Evolutionary conservation across 2,329 filamentous ascomycete species (phyloP).

Genomic region (Fonsecaea erecta): DNA sequence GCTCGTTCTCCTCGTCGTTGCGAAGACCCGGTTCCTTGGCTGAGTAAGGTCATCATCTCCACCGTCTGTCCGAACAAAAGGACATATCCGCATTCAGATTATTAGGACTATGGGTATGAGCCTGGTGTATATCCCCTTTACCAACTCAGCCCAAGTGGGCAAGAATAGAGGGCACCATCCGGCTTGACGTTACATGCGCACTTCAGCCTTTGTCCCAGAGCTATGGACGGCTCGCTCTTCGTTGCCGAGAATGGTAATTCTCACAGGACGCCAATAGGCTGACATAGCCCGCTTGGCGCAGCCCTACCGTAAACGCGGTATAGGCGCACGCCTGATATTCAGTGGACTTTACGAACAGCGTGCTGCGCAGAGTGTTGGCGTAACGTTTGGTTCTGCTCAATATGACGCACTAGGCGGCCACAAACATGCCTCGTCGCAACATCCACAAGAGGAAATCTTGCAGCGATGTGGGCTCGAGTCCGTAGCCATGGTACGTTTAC

Average conservation of each 20-base stretch:
- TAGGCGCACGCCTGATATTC: neutral
- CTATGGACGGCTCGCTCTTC: neutral
- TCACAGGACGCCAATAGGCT: slow-evolving; percentile 13
- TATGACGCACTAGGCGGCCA: neutral
- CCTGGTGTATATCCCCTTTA: neutral
- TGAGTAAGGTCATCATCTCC: slow-evolving; percentile 32
- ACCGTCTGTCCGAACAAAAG: slow-evolving; percentile 19
- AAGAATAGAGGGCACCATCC: neutral
- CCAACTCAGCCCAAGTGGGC: neutral
- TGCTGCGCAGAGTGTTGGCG: neutral
- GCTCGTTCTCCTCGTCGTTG: neutral
- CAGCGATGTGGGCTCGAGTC: neutral
- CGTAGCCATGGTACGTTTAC: neutral
- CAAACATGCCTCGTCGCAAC: neutral
- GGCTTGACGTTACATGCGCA: slow-evolving; percentile 19
- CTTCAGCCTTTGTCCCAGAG: slow-evolving; percentile 16
- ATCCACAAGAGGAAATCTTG: neutral
- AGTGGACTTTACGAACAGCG: neutral
- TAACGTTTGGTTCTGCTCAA: neutral
- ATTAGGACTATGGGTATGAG: neutral
- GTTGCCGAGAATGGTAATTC: slow-evolving; percentile 19
- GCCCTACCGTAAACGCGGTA: slow-evolving; percentile 6
- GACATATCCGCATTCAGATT: slow-evolving; percentile 16
- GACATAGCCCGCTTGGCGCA: slow-evolving; percentile 14
- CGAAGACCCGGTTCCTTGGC: slow-evolving; percentile 19